Conservation (phyloP, 164 flowering plant species). For the Piper betle region DNA sequence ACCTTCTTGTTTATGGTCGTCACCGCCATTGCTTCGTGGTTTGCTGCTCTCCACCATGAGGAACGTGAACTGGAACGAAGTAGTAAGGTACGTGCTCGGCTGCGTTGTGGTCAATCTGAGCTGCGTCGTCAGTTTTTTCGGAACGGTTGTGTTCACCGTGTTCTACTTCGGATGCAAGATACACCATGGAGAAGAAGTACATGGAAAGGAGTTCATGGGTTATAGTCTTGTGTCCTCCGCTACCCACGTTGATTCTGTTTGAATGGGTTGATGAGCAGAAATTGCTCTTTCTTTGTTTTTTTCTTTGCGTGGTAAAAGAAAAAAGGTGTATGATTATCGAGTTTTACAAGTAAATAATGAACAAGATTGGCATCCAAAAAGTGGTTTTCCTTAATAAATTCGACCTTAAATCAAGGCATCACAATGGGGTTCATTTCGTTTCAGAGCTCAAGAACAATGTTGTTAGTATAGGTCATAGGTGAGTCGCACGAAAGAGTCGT, state of each 20-base stretch:
- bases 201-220: slow-evolving; percentile 1
- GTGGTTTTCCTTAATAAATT: too few relatives aligned
- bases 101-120: neutral
- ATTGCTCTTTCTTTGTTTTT: too few relatives aligned
- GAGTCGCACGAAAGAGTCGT: too few relatives aligned
- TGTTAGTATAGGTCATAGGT: too few relatives aligned
- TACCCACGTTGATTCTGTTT: neutral
- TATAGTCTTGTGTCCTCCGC: neutral
- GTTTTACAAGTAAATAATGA: too few relatives aligned
- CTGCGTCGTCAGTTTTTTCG: slow-evolving; percentile 7
- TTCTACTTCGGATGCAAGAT: slow-evolving; percentile 14
- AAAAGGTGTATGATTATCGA: too few relatives aligned
- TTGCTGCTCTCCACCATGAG: neutral
- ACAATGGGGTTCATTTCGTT: too few relatives aligned
- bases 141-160: slow-evolving; percentile 8
- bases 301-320: too few relatives aligned
- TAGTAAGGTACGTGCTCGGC: neutral
- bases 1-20: neutral
- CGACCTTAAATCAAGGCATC: too few relatives aligned
- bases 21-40: neutral
- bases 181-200: slow-evolving; percentile 13
- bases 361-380: too few relatives aligned
- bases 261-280: too few relatives aligned
- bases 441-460: too few relatives aligned
- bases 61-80: neutral